Base-by-base conservation (phyloP, 2,329 filamentous ascomycete species). In the Fusarium ramigenum region DNA sequence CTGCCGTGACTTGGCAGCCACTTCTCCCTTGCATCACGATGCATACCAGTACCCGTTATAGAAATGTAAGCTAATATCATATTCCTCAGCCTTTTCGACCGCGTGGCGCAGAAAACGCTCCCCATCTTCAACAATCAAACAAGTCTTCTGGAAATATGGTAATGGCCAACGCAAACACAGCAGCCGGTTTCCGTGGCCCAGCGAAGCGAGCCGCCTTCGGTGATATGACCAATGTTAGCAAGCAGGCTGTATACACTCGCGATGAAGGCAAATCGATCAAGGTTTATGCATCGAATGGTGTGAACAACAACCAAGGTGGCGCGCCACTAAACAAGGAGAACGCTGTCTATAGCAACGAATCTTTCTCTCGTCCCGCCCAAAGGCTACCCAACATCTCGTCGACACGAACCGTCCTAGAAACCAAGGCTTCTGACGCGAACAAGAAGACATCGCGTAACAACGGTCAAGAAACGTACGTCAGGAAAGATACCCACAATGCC, bases 141-240 rank as follows among this genome's bases (percentile, higher is more conserved):
- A 97, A 97, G 83, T 97, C 95, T 14, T 91, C 90, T 82, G 82
- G 92, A 83, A 83, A 88, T 87, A 75, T 93, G 49, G 72, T 66
- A 43, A 80, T 78, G 76, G 70, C 79, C 36, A 73, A 75, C 18
- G 72, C 77, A 73, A 74, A 78, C 23, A 72, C 75, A 19, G 66
- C 70, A 25, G 71, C 69, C 28, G 82, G 82, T 40, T 75, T 83
- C 44, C 82, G 81, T 36, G 82, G 81, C 43, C 80, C 89, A 64
- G 86, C 91, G 62, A 96, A 95, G 85, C 91, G 95, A 75, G 91
- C 91, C 70, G 93, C 91, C 18, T 95, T 97, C 82, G 93, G 90
- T 56, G 95, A 97, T 80, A 88, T 96, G 70, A 96, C 93, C 85
- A 96, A 95, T 79, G 91, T 87, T 50, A 79, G 86, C 44, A 83